phyloP scores from a whole-genome alignment of 1,139 yeast species.

The Saccharomyces uvarum region DNA sequence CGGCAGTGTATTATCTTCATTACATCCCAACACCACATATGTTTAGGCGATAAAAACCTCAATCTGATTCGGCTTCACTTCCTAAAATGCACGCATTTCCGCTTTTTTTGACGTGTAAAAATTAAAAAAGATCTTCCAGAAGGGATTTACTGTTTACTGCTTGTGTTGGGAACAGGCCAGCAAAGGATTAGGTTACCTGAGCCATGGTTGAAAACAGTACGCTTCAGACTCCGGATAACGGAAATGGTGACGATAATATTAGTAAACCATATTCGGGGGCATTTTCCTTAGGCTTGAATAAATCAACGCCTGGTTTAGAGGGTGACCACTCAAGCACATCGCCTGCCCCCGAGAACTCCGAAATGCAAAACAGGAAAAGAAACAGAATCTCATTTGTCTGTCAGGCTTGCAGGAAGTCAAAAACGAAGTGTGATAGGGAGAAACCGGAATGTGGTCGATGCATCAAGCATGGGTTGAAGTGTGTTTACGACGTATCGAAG shows the following conservation, averaged over 20 bases:
- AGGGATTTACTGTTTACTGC: not conserved
- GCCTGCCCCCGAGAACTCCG: conserved; percentile 4
- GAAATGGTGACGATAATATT: not conserved
- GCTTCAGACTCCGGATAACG: not conserved
- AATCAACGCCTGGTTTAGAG: not conserved
- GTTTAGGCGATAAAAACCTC: not conserved
- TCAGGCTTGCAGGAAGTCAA: conserved; percentile 22
- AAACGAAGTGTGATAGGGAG: conserved; percentile 26
- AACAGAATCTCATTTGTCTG: conserved; percentile 25
- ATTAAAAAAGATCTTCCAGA: not conserved
- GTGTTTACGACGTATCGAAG: conserved; percentile 22
- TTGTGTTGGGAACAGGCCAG: not conserved
- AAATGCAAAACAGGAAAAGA: conserved; percentile 12
- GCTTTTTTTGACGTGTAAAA: not conserved
- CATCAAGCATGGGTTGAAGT: conserved; percentile 15
- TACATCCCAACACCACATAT: not conserved
- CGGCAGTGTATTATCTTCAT: not conserved
- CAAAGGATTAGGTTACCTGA: not conserved
- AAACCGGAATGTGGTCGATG: conserved; percentile 24
- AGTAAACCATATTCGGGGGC: not conserved
- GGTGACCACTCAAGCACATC: not conserved
- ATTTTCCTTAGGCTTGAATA: not conserved
- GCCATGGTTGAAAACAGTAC: not conserved
- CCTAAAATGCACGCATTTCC: not conserved
- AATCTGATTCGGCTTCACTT: not conserved